Evolutionary conservation across 2,329 filamentous ascomycete species (phyloP), one percentile per base, ranked within the genome.

Genomic region (Fusarium tricinctum): DNA sequence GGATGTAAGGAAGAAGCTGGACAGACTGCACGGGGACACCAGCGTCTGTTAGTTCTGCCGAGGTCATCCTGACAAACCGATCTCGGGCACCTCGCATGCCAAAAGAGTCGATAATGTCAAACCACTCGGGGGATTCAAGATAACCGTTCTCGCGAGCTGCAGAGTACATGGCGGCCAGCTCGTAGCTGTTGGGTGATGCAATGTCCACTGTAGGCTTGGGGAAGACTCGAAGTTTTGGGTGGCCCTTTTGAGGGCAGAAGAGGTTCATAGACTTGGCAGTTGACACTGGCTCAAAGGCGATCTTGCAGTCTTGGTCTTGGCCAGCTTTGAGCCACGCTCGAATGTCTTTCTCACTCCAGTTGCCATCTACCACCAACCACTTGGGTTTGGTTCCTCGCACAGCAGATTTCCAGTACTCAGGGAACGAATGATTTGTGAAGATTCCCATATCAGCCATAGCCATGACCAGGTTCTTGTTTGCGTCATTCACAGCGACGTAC

Each of bases 401-500:
- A 28, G 87, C 81, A 2, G 88, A 84, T 49, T 85, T 84, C 89
- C 91, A 93, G 68, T 85, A 81, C 10, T 82, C 77, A 0, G 84
- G 78, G 64, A 86, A 85, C 1, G 83, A 82, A 63, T 85, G 81
- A 17, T 80, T 75, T n/a, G 89, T 85, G 47, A 97, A 87, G 72
- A 97, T 95, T 56, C 85, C 87, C 94, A 98, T 97, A 76, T 98
- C 96, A 6, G 95, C 94, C 93, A 97, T 97, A 45, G 94, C 95
- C 66, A 97, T 80, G n/a, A 94, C 85, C 4, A 99, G 87, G 67
- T 94, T 91, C 78, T 94, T 97, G 62, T 91, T 88, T 1, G 84
- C 83, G 75, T 97, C 92, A 76, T 98, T 99, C 68, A 98, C 84
- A 17, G 95, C 92, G 5, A 98, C 88, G 77, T 98, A 98, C 77